These are phyloP conservation scores for Nakataea oryzae DNA, from an alignment of 2,329 filamentous ascomycete genomes.

Conservation along the genomic window DNA sequence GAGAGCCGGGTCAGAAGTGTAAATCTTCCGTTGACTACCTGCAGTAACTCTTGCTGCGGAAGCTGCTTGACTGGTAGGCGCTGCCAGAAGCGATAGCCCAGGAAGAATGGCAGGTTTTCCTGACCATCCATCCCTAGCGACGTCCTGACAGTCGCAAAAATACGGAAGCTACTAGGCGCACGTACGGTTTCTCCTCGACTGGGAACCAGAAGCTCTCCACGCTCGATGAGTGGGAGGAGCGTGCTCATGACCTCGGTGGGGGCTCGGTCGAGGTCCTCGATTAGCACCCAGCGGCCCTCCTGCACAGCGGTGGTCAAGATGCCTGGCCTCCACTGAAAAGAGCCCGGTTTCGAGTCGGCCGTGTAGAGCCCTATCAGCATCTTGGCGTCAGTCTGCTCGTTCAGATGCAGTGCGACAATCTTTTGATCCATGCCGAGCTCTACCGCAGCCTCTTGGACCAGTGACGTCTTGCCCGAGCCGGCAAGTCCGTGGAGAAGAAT, in stretches of 20 bases:
- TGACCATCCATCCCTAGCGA: constrained; percentile 56
- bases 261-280: constrained; percentile 92
- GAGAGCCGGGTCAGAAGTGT: constrained; percentile 57
- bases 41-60: constrained; percentile 56
- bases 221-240: constrained; percentile 83
- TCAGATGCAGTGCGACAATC: constrained; percentile 91
- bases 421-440: constrained; percentile 67
- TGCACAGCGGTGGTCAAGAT: constrained; percentile 87
- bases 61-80: constrained; percentile 60
- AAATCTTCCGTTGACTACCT: constrained; percentile 62
- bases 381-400: constrained; percentile 97
- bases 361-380: constrained; percentile 92
- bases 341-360: constrained; percentile 75
- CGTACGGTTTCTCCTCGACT: constrained; percentile 78
- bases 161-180: constrained; percentile 75
- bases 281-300: constrained; percentile 92
- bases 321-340: constrained; percentile 85
- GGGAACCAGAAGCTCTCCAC: constrained; percentile 81
- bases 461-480: constrained; percentile 82
- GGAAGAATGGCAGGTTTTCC: constrained; percentile 60
- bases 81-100: constrained; percentile 83
- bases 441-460: constrained; percentile 73
- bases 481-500: constrained; percentile 73
- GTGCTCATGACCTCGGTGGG: constrained; percentile 93
- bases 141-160: constrained; percentile 85